Evolutionary conservation across 2,329 filamentous ascomycete species (phyloP), one percentile per base, ranked within the genome.

Genomic region (Thielaviopsis musarum): DNA sequence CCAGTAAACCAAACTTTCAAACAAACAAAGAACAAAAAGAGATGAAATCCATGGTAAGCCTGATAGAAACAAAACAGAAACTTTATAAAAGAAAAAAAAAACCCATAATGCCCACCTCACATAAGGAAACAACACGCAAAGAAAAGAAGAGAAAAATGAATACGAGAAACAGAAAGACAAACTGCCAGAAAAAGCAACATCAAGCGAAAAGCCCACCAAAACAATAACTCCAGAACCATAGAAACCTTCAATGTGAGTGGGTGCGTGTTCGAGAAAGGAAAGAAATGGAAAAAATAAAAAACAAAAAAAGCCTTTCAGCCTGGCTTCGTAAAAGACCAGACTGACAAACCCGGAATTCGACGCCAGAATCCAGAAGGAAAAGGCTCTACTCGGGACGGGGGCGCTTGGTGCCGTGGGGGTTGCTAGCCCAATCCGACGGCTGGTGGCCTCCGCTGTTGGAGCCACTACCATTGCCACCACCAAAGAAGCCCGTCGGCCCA

Each of bases 341-440:
- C 30, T 34, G 10, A 34, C 2, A 34, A 34, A 34, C 30, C 9
- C 30, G 10, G 30, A 34, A 7, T 9, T 10, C 5, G 30, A 24
- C 19, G n/a, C 30, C 19, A 52, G 48, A 49, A n/a, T 3, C 21
- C 19, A 15, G 12, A 41, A 21, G 17, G 19, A 2, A 48, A 19
- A 6, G 48, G 6, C 19, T 61, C 70, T 75, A 78, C 68, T 91
- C 88, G 62, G 87, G 86, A 63, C 88, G 80, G 64, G 86, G 84
- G 64, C 88, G 78, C 73, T 93, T 93, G 3, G 84, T 83, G 30
- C 87, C 87, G 65, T 91, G 88, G 5, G 88, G 88, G 66, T 91
- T 91, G 76, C 87, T 59, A 17, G 58, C 58, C 58, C 58, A 59
- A 34, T 59, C 58, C 15, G 49, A 54, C 9, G 55, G 5, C 55